Evolutionary conservation across 768 basidiomycete genomes (phyloP), one percentile per base, ranked within the genome.

Genomic region (Macrolepiota dolichaula): DNA sequence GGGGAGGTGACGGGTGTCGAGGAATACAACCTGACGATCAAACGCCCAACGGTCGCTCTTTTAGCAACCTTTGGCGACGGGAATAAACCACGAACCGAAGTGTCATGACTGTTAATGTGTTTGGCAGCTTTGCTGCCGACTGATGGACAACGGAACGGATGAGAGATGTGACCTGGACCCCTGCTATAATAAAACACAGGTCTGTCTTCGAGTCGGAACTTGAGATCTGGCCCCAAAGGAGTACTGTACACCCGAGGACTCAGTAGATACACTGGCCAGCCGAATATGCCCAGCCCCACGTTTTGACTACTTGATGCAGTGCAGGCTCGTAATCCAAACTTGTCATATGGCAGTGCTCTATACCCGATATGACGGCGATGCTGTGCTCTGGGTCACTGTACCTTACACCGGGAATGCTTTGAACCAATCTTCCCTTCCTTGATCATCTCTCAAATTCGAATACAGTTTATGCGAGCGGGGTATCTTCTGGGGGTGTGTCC

Each of bases 1-100:
- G 57, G 35, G 12, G 22, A 25, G 46, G n/a, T 37, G 57, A n/a
- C 57, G 57, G 57, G 49, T 59, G 49, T 52, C 38, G 37, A 51
- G 57, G 50, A n/a, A 59, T 51, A 37, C 36, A 29, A 59, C 50
- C 19, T 59, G 50, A 59, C 50, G 57, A 59, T 59, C 57, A 59
- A 51, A 59, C 57, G 25, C 15, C 27, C 42, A 56, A n/a, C 55
- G 19, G 47, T 50, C 36, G 57, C 47, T 37, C 57, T 59, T 59
- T 59, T 59, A 59, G 57, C 35, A 54, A 24, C 50, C 56, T 22
- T 19, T 59, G 50, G 40, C 40, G 25, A 49, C 24, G 57, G 15
- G n/a, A 42, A 24, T 42, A 25, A 27, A 22, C 10, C 47, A 19
- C 25, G 47, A 49, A 24, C 47, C 47, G 47, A 49, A 19, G 22